Percentiles rank a stretch among this genome's conserved stretches.
Conservation (phyloP, 1,139 yeast species). For the Sugiyamaella japonica region DNA sequence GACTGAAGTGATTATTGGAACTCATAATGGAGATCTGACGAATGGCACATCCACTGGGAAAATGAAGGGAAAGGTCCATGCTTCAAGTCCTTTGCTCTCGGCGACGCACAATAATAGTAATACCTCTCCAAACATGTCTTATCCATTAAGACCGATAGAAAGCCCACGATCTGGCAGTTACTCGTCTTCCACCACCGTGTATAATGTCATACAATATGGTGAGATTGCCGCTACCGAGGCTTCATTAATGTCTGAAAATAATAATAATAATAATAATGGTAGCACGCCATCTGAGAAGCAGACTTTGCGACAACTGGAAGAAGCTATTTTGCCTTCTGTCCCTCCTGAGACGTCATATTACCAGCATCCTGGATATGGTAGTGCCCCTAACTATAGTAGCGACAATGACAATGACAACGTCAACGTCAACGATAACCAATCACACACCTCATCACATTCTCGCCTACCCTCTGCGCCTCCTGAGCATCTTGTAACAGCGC, state of each 20-base stretch:
- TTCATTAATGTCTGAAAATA: not conserved
- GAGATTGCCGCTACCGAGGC: constrained; percentile 20
- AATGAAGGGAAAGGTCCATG: constrained; percentile 7
- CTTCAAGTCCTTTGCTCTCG: not conserved
- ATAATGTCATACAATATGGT: constrained; percentile 22
- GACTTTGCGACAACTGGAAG: constrained; percentile 52
- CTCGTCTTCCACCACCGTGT: constrained; percentile 17
- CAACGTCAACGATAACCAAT: constrained; percentile 6
- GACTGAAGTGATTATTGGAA: constrained; percentile 77
- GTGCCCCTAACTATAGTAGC: constrained; percentile 13
- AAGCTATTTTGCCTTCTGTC: constrained; percentile 61
- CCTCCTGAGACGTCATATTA: constrained; percentile 43
- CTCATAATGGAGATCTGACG: constrained; percentile 34
- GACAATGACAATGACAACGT: too few species aligned
- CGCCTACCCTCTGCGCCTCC: constrained; percentile 16
- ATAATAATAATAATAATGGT: not conserved
- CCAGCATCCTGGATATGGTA: constrained; percentile 8
- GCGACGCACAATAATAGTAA: too few species aligned
- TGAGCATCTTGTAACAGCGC: constrained; percentile 9
- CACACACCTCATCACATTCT: constrained; percentile 5
- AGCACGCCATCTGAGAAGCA: constrained; percentile 50
- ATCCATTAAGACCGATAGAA: not conserved
- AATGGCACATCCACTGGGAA: constrained; percentile 6
- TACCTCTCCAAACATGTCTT: too few species aligned
- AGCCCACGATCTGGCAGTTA: constrained; percentile 23